phyloP scores from a whole-genome alignment of 2,329 filamentous ascomycete species.

The Neophaeococcomyces aloes region DNA sequence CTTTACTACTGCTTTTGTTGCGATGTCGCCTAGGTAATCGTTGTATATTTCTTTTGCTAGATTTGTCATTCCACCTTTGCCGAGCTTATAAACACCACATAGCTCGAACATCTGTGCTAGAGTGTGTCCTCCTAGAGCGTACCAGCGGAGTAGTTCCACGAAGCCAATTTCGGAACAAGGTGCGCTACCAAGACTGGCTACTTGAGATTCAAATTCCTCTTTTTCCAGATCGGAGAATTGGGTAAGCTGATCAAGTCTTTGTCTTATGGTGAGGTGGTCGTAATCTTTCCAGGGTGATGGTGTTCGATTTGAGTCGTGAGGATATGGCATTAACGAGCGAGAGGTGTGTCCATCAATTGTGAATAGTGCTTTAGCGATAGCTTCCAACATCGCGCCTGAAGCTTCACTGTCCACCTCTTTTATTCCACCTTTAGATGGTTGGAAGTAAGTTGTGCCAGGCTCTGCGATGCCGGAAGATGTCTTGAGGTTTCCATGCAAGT shows the following conservation, averaged over 20 bases:
- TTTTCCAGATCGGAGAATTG: constrained; percentile 18
- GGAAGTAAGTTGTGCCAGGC: constrained; percentile 12
- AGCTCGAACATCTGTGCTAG: constrained; percentile 20
- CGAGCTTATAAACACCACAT: constrained; percentile 22
- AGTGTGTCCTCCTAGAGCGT: constrained; percentile 23
- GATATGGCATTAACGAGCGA: constrained; percentile 28
- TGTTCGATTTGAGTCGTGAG: constrained; percentile 25
- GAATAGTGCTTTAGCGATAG: constrained; percentile 24
- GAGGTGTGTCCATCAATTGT: constrained; percentile 24
- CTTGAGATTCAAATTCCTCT: constrained; percentile 20
- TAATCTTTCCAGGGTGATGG: constrained; percentile 24
- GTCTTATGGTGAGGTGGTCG: constrained; percentile 23
- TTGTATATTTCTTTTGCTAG: constrained; percentile 13
- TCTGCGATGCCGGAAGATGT: constrained; percentile 11
- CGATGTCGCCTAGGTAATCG: constrained; percentile 12
- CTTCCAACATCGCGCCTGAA: not conserved
- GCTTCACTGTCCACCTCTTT: not conserved
- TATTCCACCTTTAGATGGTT: not conserved
- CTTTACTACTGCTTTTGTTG: constrained; percentile 6
- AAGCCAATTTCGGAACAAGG: constrained; percentile 20
- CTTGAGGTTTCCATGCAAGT: constrained; percentile 13
- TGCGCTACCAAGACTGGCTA: constrained; percentile 14
- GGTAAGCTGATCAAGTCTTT: constrained; percentile 25
- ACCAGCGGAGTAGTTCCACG: constrained; percentile 25
- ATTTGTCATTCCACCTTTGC: constrained; percentile 21